Base-by-base conservation (phyloP, 208 protist species). In the Trypanosoma boissoni region DNA sequence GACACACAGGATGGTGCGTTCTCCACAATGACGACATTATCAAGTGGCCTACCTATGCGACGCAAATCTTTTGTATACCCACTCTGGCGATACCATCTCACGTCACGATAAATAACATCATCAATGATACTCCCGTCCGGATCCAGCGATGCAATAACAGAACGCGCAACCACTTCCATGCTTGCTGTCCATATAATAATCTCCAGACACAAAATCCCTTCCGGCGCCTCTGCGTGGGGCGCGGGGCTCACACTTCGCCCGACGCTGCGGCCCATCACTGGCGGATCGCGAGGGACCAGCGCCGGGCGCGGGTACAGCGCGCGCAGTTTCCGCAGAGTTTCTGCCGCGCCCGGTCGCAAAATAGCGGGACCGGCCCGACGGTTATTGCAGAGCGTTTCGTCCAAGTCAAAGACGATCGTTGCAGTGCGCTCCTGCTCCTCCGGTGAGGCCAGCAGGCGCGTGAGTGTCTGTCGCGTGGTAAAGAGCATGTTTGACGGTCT, bases 321-420 rank as follows among this genome's bases (percentile, higher is more conserved):
- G 55, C 83, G 66, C 23, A 95, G 64, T 14, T 69, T 59, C 18
- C 65, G 52, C 37, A 95, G 74, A 24, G 92, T 65, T 37, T 72
- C 64, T 23, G 81, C 56, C 24, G 84, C 83, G 7, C 83, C 82
- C 16, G 88, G 88, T 16, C 88, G 73, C 52, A 95, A 65, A 55
- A 88, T 55, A 3, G 84, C 68, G 1, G 80, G 68, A 8, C 74
- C 76, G 32, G 75, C 31, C 39, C 58, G 59, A 60, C 86, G 83
- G 58, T 96, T 96, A 65, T 91, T 92, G 59, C 82, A 91, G 36
- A 96, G 72, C 24, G 90, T 96, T 62, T 96, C 90, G 57, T 96
- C 90, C 10, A 96, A 67, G 70, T 96, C 90, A 58, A 96, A 93
- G 34, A 96, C 90, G 43, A 96, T 75, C 29, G 88, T 94, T 24